phyloP scores from a whole-genome alignment of 2,329 filamentous ascomycete genomes.

The Colletotrichum sp. region DNA sequence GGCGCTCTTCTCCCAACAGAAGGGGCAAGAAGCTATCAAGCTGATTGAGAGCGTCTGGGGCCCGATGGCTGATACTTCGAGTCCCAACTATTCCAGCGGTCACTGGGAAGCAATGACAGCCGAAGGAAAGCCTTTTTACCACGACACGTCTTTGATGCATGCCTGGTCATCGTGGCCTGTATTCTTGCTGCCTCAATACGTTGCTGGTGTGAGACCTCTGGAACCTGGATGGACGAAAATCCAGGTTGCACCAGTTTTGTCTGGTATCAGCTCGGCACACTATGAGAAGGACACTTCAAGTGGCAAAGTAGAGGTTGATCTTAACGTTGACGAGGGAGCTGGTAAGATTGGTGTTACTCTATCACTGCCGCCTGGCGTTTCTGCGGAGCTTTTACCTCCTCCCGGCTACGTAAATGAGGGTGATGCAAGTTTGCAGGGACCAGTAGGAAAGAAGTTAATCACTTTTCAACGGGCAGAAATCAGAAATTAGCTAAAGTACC shows the following conservation, averaged over 20 bases:
- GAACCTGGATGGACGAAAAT: slow-evolving; percentile 3
- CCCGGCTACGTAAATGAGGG: not conserved
- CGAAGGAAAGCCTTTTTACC: not conserved
- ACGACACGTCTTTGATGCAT: slow-evolving; percentile 8
- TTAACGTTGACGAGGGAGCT: not conserved
- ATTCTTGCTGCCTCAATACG: slow-evolving; percentile 7
- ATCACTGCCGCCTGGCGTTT: not conserved
- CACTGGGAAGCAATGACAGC: slow-evolving; percentile 15
- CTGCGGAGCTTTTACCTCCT: not conserved
- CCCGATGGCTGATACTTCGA: not conserved
- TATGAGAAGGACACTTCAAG: not conserved
- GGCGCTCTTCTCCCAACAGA: not conserved
- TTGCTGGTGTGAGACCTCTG: not conserved
- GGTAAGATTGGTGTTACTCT: not conserved
- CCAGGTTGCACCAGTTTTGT: not conserved
- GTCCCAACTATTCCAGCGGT: slow-evolving; percentile 2
- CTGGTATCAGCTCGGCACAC: not conserved
- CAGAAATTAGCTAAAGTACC: not conserved
- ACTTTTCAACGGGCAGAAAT: not conserved
- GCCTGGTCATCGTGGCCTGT: slow-evolving; percentile 17
- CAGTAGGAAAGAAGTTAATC: not conserved
- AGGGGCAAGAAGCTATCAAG: not conserved
- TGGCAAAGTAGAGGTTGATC: not conserved
- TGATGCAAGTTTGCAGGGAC: not conserved
- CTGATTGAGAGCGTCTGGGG: not conserved